These are phyloP conservation scores for Chaetothyriales sp. DNA, from an alignment of 2,329 filamentous ascomycete species.

Conservation along the genomic window DNA sequence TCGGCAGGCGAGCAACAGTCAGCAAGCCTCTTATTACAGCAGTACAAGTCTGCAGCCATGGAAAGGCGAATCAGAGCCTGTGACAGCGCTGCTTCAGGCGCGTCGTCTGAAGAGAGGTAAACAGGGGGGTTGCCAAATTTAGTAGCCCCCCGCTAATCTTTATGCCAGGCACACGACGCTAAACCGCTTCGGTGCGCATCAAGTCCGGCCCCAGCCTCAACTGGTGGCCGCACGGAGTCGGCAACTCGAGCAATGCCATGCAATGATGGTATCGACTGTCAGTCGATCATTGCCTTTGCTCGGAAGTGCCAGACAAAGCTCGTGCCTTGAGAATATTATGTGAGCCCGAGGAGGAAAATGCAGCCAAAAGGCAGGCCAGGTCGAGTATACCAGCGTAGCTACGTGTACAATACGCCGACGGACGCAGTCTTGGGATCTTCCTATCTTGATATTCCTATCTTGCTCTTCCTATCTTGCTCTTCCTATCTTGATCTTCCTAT, in stretches of 20 bases:
- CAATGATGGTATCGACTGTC: no score
- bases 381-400: not conserved
- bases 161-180: not conserved
- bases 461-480: not conserved
- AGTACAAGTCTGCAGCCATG: not conserved
- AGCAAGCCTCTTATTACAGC: not conserved
- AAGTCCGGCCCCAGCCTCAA: not conserved
- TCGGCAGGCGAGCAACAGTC: not conserved
- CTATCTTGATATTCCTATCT: not conserved
- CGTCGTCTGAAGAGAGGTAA: not conserved
- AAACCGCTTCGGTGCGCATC: not conserved
- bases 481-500: not conserved
- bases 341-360: not conserved
- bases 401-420: not conserved
- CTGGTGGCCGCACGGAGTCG: no score
- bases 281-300: no score
- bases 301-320: no score
- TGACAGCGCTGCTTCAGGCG: not conserved
- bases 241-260: no score
- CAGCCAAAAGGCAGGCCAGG: not conserved
- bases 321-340: no score
- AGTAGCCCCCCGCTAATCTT: not conserved
- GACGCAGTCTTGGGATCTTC: not conserved
- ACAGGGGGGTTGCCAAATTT: not conserved
- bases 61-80: not conserved